These are phyloP conservation scores for Talaromyces borbonicus DNA, from an alignment of 495 filamentous ascomycete species.

Conservation along the genomic window DNA sequence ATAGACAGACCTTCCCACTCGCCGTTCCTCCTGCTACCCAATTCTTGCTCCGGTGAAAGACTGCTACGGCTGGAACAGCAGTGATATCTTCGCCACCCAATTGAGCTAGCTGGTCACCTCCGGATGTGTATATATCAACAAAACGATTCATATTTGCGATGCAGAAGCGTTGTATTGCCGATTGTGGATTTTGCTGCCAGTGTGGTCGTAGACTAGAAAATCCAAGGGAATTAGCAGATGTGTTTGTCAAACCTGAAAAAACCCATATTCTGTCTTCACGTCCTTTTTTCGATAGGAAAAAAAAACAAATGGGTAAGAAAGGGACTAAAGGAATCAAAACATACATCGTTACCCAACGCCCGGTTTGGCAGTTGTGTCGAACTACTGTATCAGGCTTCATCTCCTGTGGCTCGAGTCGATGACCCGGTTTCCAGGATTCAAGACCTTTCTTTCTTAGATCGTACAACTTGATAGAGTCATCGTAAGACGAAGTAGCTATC, in stretches of 20 bases:
- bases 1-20: slow-evolving; percentile 86
- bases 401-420: slow-evolving; percentile 44
- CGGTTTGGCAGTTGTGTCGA: slow-evolving; percentile 92
- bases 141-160: slow-evolving; percentile 98
- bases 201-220: slow-evolving; percentile 72
- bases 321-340: slow-evolving; percentile 14
- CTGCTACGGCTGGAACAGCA: slow-evolving; percentile 85
- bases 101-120: slow-evolving; percentile 84
- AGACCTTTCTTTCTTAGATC: slow-evolving; percentile 53
- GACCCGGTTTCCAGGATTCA: slow-evolving; percentile 50
- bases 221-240: slow-evolving; percentile 16
- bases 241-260: slow-evolving; percentile 7
- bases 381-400: slow-evolving; percentile 63
- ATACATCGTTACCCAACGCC: slow-evolving; percentile 66
- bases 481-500: slow-evolving; percentile 85
- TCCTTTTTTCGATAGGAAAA: too few species aligned
- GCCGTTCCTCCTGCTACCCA: slow-evolving; percentile 91
- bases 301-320: background rate
- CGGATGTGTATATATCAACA: slow-evolving; percentile 73
- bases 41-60: slow-evolving; percentile 77
- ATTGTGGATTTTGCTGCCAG: slow-evolving; percentile 74
- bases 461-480: slow-evolving; percentile 91
- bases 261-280: too few species aligned
- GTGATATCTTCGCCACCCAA: slow-evolving; percentile 81
- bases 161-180: slow-evolving; percentile 73